Base-by-base conservation (phyloP, 768 basidiomycete genomes). In the Podaxis carcinomalis region DNA sequence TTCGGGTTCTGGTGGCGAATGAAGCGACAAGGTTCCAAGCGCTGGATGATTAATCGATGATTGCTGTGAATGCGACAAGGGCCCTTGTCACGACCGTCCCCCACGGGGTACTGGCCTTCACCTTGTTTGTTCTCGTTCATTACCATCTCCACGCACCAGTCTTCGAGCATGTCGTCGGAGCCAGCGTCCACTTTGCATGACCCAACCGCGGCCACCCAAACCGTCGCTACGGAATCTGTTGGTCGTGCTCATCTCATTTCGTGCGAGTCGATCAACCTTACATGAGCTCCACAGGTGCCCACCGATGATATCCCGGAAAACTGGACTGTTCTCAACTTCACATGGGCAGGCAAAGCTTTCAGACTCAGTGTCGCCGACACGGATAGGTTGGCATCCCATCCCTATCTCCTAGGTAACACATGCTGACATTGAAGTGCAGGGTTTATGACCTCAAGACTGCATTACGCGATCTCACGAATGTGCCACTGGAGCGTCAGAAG, bases 401-500 rank as follows among this genome's bases (percentile, higher is more conserved):
- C 23, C n/a, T 44, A 40, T 59, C 16, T 27, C 40, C 27, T 47
- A 23, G 25, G 19, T 25, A 23, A 40, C n/a, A 52, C 54, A 47
- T 60, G 36, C 53, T 59, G 56, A 46, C 53, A 52, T 54, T 21
- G 54, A 25, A 21, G 46, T 36, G n/a, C 68, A 95, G 92, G 72
- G 83, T 95, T 10, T 90, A 85, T 67, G 93, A 95, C 68, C 77
- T 95, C 65, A 92, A 93, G 73, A 76, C 78, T 14, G 71, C 80
- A 2, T 77, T 96, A 40, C 80, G 87, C 60, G 78, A 74, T 36
- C 68, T 93, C 55, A 96, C 93, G 3, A 82, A 78, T 57, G 93
- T 96, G 3, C 92, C 93, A 10, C 83, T 85, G 27, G 91, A 90
- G 67, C 79, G 92, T 5, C 92, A 95, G 76, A 95, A 96, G 76